Conservation (phyloP, 352 stramenopile genomes). For the Blastocystis sp. region DNA sequence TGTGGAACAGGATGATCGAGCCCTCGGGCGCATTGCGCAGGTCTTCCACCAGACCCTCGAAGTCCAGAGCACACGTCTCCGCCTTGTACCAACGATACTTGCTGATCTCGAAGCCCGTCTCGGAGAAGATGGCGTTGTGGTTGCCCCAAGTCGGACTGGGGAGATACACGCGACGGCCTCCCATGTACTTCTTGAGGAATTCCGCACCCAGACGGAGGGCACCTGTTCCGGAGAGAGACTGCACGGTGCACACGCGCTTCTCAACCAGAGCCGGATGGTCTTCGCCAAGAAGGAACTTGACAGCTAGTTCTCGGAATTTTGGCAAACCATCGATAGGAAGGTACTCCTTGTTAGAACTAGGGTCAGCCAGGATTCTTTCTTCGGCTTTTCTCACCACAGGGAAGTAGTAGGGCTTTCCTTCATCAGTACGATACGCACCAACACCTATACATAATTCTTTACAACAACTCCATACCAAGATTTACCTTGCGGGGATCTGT, state of each 20-base stretch:
- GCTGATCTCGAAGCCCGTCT: slow-evolving; percentile 65
- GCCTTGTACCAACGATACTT: slow-evolving; percentile 66
- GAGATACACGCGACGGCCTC: slow-evolving; percentile 76
- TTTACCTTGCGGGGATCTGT: slow-evolving; percentile 77
- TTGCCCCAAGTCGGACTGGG: slow-evolving; percentile 87
- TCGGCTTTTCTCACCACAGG: slow-evolving; percentile 78
- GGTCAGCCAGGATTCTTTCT: slow-evolving; percentile 75
- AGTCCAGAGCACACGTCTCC: slow-evolving; percentile 70
- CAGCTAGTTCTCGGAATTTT: slow-evolving; percentile 76
- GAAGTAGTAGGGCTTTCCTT: slow-evolving; percentile 80
- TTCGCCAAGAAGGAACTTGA: slow-evolving; percentile 82
- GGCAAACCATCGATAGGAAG: slow-evolving; percentile 67
- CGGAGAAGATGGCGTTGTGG: slow-evolving; percentile 79
- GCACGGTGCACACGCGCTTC: slow-evolving; percentile 77
- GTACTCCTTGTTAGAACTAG: slow-evolving; percentile 64
- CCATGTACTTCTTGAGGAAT: slow-evolving; percentile 78
- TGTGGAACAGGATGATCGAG: slow-evolving; percentile 82
- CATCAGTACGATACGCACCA: slow-evolving; percentile 78
- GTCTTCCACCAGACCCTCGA: slow-evolving; percentile 77
- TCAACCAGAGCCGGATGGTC: slow-evolving; percentile 73
- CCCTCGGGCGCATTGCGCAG: slow-evolving; percentile 75
- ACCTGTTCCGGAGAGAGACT: slow-evolving; percentile 83
- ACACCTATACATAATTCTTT: slow-evolving; percentile 63
- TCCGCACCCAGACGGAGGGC: slow-evolving; percentile 78
- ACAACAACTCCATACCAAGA: slow-evolving; percentile 67